Conservation (phyloP, 176 grass and related monocot genomes). For the Carex cristatella region DNA sequence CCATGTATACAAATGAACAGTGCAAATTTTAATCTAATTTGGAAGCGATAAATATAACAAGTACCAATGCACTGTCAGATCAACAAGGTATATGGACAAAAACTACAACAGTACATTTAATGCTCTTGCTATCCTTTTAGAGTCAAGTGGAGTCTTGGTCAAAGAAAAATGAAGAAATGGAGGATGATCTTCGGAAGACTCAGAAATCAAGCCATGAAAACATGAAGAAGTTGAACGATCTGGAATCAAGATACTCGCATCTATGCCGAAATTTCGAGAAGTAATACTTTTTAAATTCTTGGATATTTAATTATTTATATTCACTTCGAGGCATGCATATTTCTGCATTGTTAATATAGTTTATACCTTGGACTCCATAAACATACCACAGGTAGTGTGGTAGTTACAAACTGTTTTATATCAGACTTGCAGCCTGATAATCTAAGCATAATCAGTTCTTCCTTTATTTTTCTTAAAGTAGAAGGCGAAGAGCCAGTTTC, state of each 20-base stretch:
- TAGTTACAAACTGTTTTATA: neutral
- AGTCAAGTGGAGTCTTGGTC: constrained; percentile 27
- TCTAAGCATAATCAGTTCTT: neutral
- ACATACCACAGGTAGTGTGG: neutral
- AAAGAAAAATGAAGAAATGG: constrained; percentile 50
- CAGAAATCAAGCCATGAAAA: constrained; percentile 51
- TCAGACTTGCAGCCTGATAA: neutral
- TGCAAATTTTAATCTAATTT: neutral
- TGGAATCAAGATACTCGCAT: constrained; percentile 62
- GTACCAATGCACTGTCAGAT: neutral
- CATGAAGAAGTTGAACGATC: constrained; percentile 60
- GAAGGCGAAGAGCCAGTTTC: neutral
- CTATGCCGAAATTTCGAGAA: constrained; percentile 59
- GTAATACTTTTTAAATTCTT: constrained; percentile 30
- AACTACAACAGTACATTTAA: constrained; percentile 6
- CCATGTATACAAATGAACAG: neutral
- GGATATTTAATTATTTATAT: neutral
- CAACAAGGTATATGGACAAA: neutral
- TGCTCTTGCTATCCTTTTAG: constrained; percentile 28
- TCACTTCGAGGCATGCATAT: neutral
- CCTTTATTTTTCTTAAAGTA: neutral
- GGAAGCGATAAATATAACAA: neutral
- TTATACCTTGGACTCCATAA: neutral
- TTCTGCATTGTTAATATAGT: neutral
- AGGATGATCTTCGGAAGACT: constrained; percentile 58